Conservation (phyloP, 2,329 filamentous ascomycete species). For the Aaosphaeria arxii region DNA sequence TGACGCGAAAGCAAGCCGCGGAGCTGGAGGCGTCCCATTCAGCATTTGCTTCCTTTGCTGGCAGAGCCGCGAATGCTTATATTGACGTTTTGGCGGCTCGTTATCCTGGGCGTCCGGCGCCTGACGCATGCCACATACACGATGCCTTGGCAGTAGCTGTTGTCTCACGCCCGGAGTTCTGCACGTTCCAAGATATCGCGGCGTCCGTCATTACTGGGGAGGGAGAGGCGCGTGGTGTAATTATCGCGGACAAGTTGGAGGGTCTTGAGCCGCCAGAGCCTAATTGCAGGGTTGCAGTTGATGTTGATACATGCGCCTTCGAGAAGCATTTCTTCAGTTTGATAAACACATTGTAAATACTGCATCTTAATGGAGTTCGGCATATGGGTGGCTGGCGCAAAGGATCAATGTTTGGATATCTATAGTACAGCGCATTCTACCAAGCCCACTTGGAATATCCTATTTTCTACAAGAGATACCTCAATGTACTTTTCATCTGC, state of each 20-base stretch:
- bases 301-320: not conserved
- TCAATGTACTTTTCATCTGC: too few relatives aligned
- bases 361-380: too few relatives aligned
- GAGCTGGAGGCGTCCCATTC: not conserved
- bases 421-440: too few relatives aligned
- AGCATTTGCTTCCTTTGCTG: not conserved
- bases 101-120: not conserved
- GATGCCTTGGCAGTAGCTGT: not conserved
- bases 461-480: too few relatives aligned
- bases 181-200: not conserved
- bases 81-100: not conserved
- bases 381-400: too few relatives aligned
- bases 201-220: not conserved
- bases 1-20: not conserved
- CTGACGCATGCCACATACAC: not conserved
- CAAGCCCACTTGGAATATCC: too few relatives aligned
- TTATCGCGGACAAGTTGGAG: not conserved
- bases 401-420: too few relatives aligned
- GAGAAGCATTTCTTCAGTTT: not conserved
- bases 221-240: not conserved
- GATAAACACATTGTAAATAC: not conserved
- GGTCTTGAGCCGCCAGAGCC: not conserved
- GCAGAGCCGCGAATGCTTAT: not conserved
- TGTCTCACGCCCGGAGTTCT: not conserved
- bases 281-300: not conserved